These are phyloP conservation scores for Tolypocladium inflatum DNA, from an alignment of 2,329 filamentous ascomycete species.

Conservation along the genomic window DNA sequence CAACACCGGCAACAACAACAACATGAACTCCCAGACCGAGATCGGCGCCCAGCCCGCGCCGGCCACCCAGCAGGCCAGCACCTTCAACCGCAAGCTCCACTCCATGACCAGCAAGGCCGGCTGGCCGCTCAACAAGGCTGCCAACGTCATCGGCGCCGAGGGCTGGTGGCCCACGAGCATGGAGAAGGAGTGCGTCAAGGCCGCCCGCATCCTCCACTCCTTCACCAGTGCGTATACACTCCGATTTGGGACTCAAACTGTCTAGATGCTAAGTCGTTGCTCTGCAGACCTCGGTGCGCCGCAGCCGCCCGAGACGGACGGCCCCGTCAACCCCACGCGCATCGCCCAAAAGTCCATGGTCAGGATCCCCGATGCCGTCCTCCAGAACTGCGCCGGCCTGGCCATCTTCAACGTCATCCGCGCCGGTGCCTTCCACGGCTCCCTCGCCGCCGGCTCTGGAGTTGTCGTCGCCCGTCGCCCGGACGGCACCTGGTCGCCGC, in stretches of 20 bases:
- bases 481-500: slow-evolving; percentile 60
- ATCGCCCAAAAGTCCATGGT: slow-evolving; percentile 22
- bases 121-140: slow-evolving; percentile 56
- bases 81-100: slow-evolving; percentile 50
- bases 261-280: neutral
- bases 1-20: neutral
- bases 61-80: slow-evolving; percentile 16
- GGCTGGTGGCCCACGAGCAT: slow-evolving; percentile 68
- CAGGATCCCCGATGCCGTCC: slow-evolving; percentile 33
- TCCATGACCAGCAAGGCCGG: slow-evolving; percentile 57
- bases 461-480: slow-evolving; percentile 46
- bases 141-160: slow-evolving; percentile 60
- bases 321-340: slow-evolving; percentile 21
- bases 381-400: slow-evolving; percentile 46
- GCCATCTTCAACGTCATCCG: slow-evolving; percentile 56
- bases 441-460: slow-evolving; percentile 50
- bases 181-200: slow-evolving; percentile 68
- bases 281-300: slow-evolving; percentile 11
- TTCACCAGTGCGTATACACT: slow-evolving; percentile 47
- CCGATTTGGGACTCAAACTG: too few species aligned
- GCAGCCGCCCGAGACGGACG: slow-evolving; percentile 9
- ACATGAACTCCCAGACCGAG: neutral
- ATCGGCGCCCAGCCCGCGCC: neutral
- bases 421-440: slow-evolving; percentile 44
- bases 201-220: slow-evolving; percentile 61